These are phyloP conservation scores for Prunus salicina DNA, from an alignment of 306 rosid genomes.

Conservation along the genomic window DNA sequence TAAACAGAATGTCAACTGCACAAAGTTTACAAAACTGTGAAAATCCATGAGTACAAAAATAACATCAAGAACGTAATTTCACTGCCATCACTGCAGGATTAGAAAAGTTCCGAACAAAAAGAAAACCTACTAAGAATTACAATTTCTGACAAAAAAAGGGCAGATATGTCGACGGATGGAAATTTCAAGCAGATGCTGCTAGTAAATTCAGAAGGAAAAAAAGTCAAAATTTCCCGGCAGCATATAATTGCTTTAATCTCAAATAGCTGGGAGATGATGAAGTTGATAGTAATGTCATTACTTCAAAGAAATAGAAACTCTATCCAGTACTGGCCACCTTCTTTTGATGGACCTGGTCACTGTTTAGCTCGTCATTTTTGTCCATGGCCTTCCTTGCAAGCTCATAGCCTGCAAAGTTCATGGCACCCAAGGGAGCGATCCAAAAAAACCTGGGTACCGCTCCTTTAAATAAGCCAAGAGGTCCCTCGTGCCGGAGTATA, in stretches of 20 bases:
- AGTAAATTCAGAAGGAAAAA: conserved; percentile 23
- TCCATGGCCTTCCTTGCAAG: conserved; percentile 95
- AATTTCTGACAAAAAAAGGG: conserved; percentile 16
- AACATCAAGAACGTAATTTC: conserved; percentile 21
- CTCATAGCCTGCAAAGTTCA: conserved; percentile 99
- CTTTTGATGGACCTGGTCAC: conserved; percentile 42
- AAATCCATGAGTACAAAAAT: background rate
- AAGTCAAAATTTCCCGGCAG: conserved; percentile 41
- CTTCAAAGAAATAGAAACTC: conserved; percentile 8
- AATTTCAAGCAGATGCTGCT: conserved; percentile 36
- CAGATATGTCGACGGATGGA: conserved; percentile 48
- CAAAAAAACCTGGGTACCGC: conserved; percentile 96
- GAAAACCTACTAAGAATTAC: conserved; percentile 21
- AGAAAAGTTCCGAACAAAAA: conserved; percentile 23
- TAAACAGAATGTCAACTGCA: conserved; percentile 4
- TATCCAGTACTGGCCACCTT: conserved; percentile 45
- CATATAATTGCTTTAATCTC: conserved; percentile 16
- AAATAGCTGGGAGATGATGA: conserved; percentile 15
- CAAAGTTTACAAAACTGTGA: conserved; percentile 29
- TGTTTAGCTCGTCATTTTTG: conserved; percentile 52
- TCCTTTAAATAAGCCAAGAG: conserved; percentile 91
- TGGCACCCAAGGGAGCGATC: conserved; percentile 98
- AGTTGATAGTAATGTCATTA: background rate
- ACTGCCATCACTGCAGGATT: conserved; percentile 44
- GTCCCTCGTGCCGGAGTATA: conserved; percentile 82